Conservation (phyloP, 768 basidiomycete species). For the Pleurotus platypus region DNA sequence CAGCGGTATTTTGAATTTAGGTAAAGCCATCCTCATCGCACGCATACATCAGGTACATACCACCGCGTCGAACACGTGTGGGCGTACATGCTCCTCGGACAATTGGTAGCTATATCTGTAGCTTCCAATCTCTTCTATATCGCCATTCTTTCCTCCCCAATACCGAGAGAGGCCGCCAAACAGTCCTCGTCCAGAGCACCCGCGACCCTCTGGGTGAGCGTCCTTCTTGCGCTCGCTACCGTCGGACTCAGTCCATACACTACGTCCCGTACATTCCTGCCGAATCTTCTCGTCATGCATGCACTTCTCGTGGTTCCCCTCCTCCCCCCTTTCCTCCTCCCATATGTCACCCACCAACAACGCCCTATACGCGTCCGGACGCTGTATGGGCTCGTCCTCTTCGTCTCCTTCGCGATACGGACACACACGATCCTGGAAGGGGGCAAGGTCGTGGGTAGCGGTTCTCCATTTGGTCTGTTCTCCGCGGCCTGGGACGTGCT, state of each 20-base stretch:
- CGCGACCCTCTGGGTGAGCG: conserved; percentile 33
- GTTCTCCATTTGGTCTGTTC: conserved; percentile 19
- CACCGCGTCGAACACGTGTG: conserved; percentile 45
- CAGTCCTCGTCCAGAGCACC: conserved; percentile 7
- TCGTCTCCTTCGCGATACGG: conserved; percentile 30
- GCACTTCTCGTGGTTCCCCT: conserved; percentile 51
- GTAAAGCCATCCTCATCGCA: background rate
- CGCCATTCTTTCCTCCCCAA: conserved; percentile 37
- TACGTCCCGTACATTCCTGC: conserved; percentile 42
- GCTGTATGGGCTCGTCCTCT: conserved; percentile 33
- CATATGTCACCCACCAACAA: background rate
- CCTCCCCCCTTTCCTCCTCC: conserved; percentile 19
- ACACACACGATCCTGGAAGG: conserved; percentile 25
- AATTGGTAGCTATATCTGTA: conserved; percentile 68
- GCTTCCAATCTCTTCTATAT: conserved; percentile 62
- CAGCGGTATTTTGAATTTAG: conserved; percentile 9
- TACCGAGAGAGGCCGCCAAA: conserved; percentile 9
- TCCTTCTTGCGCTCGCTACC: conserved; percentile 41
- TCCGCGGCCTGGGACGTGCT: conserved; percentile 31
- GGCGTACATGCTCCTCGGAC: conserved; percentile 73
- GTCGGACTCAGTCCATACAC: conserved; percentile 43
- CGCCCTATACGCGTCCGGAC: conserved; percentile 22
- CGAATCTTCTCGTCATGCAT: conserved; percentile 62
- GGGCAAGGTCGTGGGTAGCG: conserved; percentile 15
- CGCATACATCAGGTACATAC: conserved; percentile 25